These are phyloP conservation scores for Colletotrichum lini DNA, from an alignment of 2,329 filamentous ascomycete species.

Conservation along the genomic window DNA sequence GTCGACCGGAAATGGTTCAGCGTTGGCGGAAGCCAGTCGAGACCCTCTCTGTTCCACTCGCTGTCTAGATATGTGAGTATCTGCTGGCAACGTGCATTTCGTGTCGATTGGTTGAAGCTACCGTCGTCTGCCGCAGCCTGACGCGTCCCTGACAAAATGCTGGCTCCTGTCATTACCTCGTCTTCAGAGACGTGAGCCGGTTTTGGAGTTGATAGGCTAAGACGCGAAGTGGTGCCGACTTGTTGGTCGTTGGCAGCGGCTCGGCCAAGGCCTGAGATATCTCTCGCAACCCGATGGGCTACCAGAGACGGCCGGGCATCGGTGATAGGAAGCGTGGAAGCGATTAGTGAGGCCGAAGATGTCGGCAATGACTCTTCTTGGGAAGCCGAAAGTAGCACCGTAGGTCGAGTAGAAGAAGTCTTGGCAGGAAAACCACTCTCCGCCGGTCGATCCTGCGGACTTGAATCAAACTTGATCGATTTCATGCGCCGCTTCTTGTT, in stretches of 20 bases:
- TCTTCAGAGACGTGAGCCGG: background rate
- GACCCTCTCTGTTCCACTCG: conserved; percentile 12
- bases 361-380: background rate
- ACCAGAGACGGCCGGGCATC: background rate
- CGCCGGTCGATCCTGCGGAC: background rate
- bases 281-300: conserved; percentile 3
- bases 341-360: background rate
- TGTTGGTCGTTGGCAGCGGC: background rate
- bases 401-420: background rate
- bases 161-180: background rate
- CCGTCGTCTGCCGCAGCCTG: background rate
- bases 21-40: conserved; percentile 33
- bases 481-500: conserved; percentile 47
- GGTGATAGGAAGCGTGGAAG: background rate
- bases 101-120: background rate
- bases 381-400: conserved; percentile 13
- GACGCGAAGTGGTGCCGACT: background rate
- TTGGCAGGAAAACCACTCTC: background rate
- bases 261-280: background rate
- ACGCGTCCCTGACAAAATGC: background rate
- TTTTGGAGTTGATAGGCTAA: background rate
- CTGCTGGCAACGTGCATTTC: background rate
- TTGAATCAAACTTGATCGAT: conserved; percentile 45
- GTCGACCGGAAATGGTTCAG: conserved; percentile 16
- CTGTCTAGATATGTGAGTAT: conserved; percentile 17